phyloP scores from a whole-genome alignment of 257 asterid species.

The Osmanthus fragrans region DNA sequence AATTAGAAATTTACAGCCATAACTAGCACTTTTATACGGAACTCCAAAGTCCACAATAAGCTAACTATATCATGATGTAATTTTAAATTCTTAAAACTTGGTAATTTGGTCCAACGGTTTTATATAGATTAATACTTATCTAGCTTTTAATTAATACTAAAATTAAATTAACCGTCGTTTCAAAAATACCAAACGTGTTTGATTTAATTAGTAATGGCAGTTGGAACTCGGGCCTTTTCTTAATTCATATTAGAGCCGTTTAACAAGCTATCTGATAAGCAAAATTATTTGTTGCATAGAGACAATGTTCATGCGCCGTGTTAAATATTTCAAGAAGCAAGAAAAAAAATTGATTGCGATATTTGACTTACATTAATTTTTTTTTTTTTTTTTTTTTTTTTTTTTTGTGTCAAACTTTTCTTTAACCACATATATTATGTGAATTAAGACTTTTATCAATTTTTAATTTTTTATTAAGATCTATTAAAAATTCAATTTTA shows the following conservation, averaged over 20 bases:
- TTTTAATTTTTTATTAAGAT: too few species aligned
- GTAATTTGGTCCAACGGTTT: constrained; percentile 3
- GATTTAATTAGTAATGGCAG: constrained; percentile 18
- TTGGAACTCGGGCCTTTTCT: not conserved
- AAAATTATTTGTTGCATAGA: constrained; percentile 1
- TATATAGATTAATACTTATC: not conserved
- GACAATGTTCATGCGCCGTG: not conserved
- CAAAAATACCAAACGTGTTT: not conserved
- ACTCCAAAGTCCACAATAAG: not conserved
- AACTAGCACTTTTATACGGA: not conserved
- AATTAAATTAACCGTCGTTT: not conserved
- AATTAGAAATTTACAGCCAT: too few species aligned
- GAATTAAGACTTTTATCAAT: too few species aligned
- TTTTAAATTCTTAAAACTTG: not conserved
- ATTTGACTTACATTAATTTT: too few species aligned
- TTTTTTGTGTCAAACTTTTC: too few species aligned
- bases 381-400: too few species aligned
- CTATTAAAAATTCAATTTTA: too few species aligned
- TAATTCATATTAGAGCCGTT: constrained; percentile 19
- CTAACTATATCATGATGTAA: not conserved
- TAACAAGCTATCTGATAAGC: constrained; percentile 32
- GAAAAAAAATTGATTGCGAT: too few species aligned
- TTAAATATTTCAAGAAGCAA: too few species aligned
- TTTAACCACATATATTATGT: too few species aligned
- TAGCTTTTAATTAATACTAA: not conserved